Evolutionary conservation across 2,329 filamentous ascomycete genomes (phyloP).

Genomic region (Sporothrix brunneoviolacea): DNA sequence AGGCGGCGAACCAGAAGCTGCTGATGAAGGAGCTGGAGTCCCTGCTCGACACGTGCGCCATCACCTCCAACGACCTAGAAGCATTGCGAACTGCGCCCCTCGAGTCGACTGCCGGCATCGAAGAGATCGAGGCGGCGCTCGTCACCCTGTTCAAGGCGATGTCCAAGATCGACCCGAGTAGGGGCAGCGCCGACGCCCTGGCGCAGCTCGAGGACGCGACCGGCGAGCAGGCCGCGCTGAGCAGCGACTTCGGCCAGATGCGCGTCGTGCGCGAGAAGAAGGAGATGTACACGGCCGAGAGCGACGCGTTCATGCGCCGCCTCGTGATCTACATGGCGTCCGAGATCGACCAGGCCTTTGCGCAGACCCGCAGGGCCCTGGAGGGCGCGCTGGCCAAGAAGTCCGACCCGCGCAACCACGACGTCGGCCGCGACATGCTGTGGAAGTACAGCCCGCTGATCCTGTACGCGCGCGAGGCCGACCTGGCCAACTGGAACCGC

Average conservation of each 20-base stretch:
- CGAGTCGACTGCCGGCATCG: conserved; percentile 62
- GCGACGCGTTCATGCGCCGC: conserved; percentile 67
- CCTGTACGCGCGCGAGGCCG: conserved; percentile 81
- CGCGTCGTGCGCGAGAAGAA: conserved; percentile 91
- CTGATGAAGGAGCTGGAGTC: conserved; percentile 84
- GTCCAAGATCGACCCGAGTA: conserved; percentile 82
- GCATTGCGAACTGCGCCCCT: conserved; percentile 68
- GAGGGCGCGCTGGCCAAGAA: conserved; percentile 56
- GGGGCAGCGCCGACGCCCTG: conserved; percentile 40
- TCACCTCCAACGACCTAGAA: conserved; percentile 68
- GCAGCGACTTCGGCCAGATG: conserved; percentile 81
- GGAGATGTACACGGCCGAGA: conserved; percentile 76
- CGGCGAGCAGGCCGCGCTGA: conserved; percentile 41
- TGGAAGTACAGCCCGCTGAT: conserved; percentile 87
- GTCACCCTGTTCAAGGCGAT: conserved; percentile 86
- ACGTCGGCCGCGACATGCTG: conserved; percentile 62
- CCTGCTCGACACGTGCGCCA: conserved; percentile 84
- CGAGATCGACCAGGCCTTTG: conserved; percentile 70
- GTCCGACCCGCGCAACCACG: conserved; percentile 64
- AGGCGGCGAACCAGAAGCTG: conserved; percentile 93
- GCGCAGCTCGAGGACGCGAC: conserved; percentile 33
- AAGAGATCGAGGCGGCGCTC: conserved; percentile 70
- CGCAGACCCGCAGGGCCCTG: conserved; percentile 60
- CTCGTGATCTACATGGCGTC: conserved; percentile 75
- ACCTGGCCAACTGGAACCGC: conserved; percentile 72